Evolutionary conservation across 805 yeast genomes (phyloP).

Genomic region (Starmera quercuum): DNA sequence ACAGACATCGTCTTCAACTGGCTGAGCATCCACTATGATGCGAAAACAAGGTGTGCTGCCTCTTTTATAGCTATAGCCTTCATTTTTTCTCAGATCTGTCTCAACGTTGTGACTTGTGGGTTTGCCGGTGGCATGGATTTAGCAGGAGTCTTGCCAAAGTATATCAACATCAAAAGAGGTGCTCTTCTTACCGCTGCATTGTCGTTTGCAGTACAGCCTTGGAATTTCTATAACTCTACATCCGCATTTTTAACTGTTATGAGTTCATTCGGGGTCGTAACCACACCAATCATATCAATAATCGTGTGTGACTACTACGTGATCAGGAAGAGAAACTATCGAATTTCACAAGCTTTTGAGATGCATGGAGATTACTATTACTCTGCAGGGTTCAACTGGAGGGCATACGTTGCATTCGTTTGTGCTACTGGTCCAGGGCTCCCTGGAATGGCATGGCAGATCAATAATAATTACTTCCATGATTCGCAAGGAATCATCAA

Average conservation of each 20-base stretch:
- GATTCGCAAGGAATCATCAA: slow-evolving; percentile 29
- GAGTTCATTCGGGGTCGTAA: slow-evolving; percentile 27
- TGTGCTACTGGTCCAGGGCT: slow-evolving; percentile 38
- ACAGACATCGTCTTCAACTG: slow-evolving; percentile 23
- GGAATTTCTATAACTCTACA: slow-evolving; percentile 27
- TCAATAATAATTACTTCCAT: slow-evolving; percentile 19
- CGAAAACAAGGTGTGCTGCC: slow-evolving; percentile 28
- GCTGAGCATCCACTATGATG: slow-evolving; percentile 22
- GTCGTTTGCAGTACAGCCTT: slow-evolving; percentile 28
- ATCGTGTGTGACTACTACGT: slow-evolving; percentile 31
- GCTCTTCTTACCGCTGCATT: slow-evolving; percentile 22
- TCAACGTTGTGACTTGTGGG: slow-evolving; percentile 26
- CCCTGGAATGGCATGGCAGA: slow-evolving; percentile 38
- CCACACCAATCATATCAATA: slow-evolving; percentile 28
- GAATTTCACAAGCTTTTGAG: slow-evolving; percentile 27
- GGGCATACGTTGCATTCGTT: slow-evolving; percentile 31
- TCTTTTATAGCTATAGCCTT: slow-evolving; percentile 27
- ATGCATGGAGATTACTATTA: slow-evolving; percentile 25
- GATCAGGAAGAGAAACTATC: slow-evolving; percentile 23
- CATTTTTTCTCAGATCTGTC: slow-evolving; percentile 22
- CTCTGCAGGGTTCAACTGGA: slow-evolving; percentile 34
- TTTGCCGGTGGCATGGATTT: slow-evolving; percentile 31
- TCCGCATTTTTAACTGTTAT: slow-evolving; percentile 25
- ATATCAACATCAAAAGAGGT: slow-evolving; percentile 26
- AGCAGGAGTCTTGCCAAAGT: slow-evolving; percentile 26